Evolutionary conservation across 1,284 basidiomycete species (phyloP).

Genomic region (Sphaerobolus stellatus): DNA sequence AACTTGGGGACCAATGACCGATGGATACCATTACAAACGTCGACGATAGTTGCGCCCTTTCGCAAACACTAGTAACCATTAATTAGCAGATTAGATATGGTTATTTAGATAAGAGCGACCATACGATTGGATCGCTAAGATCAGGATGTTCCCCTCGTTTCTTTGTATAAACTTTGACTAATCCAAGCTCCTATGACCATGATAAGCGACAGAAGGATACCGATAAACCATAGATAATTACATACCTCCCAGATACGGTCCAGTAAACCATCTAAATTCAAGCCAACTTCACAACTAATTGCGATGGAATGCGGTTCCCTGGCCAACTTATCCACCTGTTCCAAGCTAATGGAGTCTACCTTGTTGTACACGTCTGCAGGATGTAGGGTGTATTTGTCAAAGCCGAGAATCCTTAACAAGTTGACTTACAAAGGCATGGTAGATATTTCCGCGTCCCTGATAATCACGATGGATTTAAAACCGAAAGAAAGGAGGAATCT

Average conservation of each 20-base stretch:
- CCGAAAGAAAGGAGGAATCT: slow-evolving; percentile 1
- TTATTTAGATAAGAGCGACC: neutral
- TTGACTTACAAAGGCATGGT: slow-evolving; percentile 74
- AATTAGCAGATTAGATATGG: neutral
- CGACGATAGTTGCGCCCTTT: slow-evolving; percentile 20
- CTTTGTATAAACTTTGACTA: slow-evolving; percentile 96
- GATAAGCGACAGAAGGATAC: neutral
- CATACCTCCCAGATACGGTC: slow-evolving; percentile 82
- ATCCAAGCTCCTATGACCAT: slow-evolving; percentile 52
- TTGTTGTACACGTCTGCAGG: slow-evolving; percentile 98
- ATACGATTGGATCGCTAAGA: slow-evolving; percentile 78
- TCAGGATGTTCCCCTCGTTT: slow-evolving; percentile 94
- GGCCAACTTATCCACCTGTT: slow-evolving; percentile 88
- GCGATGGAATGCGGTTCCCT: slow-evolving; percentile 85
- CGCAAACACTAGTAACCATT: slow-evolving; percentile 6
- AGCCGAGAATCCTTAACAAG: slow-evolving; percentile 8
- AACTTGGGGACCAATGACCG: slow-evolving; percentile 87
- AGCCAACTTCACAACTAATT: slow-evolving; percentile 90
- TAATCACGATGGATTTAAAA: slow-evolving; percentile 9
- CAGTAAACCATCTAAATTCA: slow-evolving; percentile 86
- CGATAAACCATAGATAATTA: neutral
- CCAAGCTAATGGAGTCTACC: slow-evolving; percentile 87
- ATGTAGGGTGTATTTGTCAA: slow-evolving; percentile 1
- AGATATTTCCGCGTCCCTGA: slow-evolving; percentile 91
- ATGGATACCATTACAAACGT: slow-evolving; percentile 91